Evolutionary conservation across 2,329 filamentous ascomycete genomes (phyloP), one percentile per base, ranked within the genome.

Genomic region (Aspergillus quadrilineatus): DNA sequence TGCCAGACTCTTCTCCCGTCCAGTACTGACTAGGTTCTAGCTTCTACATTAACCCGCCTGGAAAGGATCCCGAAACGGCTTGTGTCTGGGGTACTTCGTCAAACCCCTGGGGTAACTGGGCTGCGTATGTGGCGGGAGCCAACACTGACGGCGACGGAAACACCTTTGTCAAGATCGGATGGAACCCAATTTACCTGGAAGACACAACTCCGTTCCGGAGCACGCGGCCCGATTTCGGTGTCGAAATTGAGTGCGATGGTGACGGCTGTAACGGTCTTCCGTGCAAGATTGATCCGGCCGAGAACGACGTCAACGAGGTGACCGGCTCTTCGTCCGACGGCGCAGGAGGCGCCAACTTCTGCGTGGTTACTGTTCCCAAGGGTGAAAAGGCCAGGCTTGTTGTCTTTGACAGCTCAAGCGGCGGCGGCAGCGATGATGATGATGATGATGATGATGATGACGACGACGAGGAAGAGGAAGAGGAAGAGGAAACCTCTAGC

Each of bases 11-110:
- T 17, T 8, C 30, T 26, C 4, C 26, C 17, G 37, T 4, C 17
- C 4, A 8, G 52, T 53, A 53, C 54, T 63, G 39, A 57, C 61
- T 6, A 56, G 69, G 59, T 42, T 7, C 60, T 10, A 89, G 85
- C 71, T 92, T 83, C 74, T 92, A 92, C 68, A 84, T 92, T 76
- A 92, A 92, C 75, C 82, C 87, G 30, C 89, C 89, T 34, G 89
- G 89, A 59, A 78, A 84, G 45, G 65, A 69, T 29, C 76, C 81
- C 5, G 76, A 77, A 4, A 80, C 85, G 49, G 89, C 83, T 50
- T 93, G 89, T 70, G 73, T 87, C 55, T 92, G 89, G 89, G 88
- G 89, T 56, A 82, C 82, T 44, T 78, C 78, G 7, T 76, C 77
- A 41, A 79, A 85, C 60, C 80, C 87, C 1, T 73, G 85, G 63